Evolutionary conservation across 1,284 basidiomycete species (phyloP).

Genomic region (Microbotryum saponariae): DNA sequence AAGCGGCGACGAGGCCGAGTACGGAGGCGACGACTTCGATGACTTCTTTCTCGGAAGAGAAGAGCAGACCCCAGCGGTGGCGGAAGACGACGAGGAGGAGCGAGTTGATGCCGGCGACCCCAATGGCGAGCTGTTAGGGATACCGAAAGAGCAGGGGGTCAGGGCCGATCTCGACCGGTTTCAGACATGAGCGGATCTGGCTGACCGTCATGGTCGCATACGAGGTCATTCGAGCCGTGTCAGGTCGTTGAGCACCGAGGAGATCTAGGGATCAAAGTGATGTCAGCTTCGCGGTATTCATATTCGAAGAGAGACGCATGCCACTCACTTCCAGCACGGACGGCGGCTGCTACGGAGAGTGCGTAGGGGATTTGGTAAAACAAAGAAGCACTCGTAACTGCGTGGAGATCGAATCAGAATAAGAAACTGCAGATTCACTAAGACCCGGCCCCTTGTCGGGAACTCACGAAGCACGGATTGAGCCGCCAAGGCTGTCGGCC

Average conservation of each 20-base stretch:
- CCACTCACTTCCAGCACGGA: constrained; percentile 38
- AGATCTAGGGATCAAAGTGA: constrained; percentile 32
- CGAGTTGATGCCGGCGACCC: constrained; percentile 40
- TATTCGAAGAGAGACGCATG: background rate
- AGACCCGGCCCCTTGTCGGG: background rate
- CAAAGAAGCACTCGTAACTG: constrained; percentile 30
- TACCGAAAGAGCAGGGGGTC: too few relatives aligned
- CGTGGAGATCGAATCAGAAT: background rate
- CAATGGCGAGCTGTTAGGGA: constrained; percentile 30
- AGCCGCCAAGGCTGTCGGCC: constrained; percentile 49
- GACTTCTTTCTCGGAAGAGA: constrained; percentile 40
- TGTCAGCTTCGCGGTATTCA: background rate
- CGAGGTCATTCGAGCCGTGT: constrained; percentile 38
- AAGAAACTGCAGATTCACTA: background rate
- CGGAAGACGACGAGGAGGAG: constrained; percentile 39
- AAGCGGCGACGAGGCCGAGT: constrained; percentile 42
- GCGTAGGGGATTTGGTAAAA: constrained; percentile 43
- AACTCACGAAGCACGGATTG: constrained; percentile 44
- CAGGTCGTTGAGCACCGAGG: constrained; percentile 40
- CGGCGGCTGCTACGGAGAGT: constrained; percentile 40
- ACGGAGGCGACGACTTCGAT: constrained; percentile 39
- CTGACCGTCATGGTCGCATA: constrained; percentile 32
- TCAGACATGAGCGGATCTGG: too few relatives aligned
- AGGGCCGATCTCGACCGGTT: too few relatives aligned
- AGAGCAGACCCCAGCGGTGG: constrained; percentile 39